phyloP scores from a whole-genome alignment of 2,329 filamentous ascomycete genomes.

The Talaromyces islandicus region DNA sequence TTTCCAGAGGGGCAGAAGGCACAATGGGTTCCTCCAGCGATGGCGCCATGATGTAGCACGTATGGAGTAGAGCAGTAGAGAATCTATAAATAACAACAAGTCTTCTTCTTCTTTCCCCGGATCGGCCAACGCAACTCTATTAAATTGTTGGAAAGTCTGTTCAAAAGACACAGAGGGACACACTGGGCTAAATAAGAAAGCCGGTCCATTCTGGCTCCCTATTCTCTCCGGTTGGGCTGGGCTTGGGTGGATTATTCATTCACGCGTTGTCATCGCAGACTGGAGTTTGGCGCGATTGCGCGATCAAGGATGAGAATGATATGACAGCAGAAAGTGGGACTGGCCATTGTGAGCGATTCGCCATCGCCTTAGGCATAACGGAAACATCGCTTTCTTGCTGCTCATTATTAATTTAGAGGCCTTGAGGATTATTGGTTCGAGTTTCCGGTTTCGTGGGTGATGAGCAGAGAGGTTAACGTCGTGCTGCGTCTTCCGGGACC shows the following conservation, averaged over 20 bases:
- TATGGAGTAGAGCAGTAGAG: background rate
- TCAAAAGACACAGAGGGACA: background rate
- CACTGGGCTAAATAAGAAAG: background rate
- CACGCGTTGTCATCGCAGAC: background rate
- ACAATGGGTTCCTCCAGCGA: slow-evolving; percentile 23
- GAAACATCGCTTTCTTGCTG: too few species aligned
- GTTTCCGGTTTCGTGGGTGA: background rate
- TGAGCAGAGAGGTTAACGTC: background rate
- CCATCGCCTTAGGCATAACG: background rate
- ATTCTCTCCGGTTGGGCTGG: background rate
- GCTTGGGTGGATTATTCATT: background rate
- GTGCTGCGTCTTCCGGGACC: background rate
- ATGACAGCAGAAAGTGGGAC: background rate
- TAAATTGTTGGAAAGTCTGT: background rate
- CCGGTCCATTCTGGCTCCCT: background rate
- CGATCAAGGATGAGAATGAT: slow-evolving; percentile 23
- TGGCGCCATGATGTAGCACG: slow-evolving; percentile 21
- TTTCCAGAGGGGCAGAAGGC: slow-evolving; percentile 15
- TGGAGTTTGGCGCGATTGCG: slow-evolving; percentile 17
- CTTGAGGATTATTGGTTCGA: too few species aligned
- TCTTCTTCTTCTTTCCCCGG: background rate
- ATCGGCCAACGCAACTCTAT: background rate
- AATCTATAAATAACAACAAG: background rate
- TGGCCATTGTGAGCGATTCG: background rate
- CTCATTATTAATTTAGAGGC: too few species aligned